These are phyloP conservation scores for Pinus albicaulis DNA, from an alignment of 75 land plant genomes.

Conservation along the genomic window DNA sequence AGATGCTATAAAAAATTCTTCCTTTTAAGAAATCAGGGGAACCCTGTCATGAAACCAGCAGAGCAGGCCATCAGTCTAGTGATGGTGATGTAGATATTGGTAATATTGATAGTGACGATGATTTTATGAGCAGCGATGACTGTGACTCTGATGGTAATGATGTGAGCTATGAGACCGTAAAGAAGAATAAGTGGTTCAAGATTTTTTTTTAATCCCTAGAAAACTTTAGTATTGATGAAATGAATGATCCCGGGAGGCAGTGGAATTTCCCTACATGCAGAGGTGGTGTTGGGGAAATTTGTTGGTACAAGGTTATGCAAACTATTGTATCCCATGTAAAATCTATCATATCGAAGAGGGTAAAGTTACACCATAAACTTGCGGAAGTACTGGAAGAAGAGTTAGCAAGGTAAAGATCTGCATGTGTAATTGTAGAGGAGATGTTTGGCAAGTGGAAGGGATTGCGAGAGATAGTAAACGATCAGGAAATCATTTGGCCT, in stretches of 20 bases:
- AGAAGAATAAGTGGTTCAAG: slow-evolving; percentile 68
- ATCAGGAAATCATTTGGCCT: slow-evolving; percentile 75
- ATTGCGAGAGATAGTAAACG: slow-evolving; percentile 24
- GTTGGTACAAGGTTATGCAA: slow-evolving; percentile 79
- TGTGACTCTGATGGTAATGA: slow-evolving; percentile 55
- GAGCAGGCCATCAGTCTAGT: slow-evolving; percentile 5
- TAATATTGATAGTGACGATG: slow-evolving; percentile 49
- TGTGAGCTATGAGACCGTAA: slow-evolving; percentile 56
- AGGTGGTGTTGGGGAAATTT: slow-evolving; percentile 83
- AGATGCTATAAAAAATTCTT: neutral
- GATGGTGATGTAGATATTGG: slow-evolving; percentile 36
- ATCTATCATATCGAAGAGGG: slow-evolving; percentile 62
- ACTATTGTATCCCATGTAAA: slow-evolving; percentile 80
- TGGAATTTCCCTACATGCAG: slow-evolving; percentile 95
- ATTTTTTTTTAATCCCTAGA: slow-evolving; percentile 64
- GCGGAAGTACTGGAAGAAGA: slow-evolving; percentile 79
- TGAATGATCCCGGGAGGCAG: slow-evolving; percentile 68
- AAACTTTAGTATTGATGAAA: slow-evolving; percentile 42
- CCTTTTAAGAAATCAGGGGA: neutral
- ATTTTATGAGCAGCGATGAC: slow-evolving; percentile 52
- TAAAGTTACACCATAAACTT: slow-evolving; percentile 67
- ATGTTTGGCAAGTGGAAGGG: slow-evolving; percentile 85
- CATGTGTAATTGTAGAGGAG: slow-evolving; percentile 37
- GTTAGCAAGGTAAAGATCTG: slow-evolving; percentile 39
- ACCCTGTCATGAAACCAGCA: neutral